These are phyloP conservation scores for Fagopyrum tataricum DNA, from an alignment of 148 eudicot genomes.

Conservation along the genomic window DNA sequence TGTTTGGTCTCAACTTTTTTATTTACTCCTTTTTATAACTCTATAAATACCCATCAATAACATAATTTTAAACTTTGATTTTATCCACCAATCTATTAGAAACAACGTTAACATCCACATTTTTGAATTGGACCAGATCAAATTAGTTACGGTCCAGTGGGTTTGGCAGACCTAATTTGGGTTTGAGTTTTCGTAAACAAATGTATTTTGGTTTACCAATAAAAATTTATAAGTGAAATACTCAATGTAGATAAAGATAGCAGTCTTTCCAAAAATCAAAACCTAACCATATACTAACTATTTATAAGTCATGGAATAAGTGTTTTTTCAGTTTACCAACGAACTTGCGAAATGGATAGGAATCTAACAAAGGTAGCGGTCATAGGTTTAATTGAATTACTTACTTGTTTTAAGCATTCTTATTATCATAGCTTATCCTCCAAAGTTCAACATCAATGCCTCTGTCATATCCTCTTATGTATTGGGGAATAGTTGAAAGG, in stretches of 20 bases:
- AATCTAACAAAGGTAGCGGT: background rate
- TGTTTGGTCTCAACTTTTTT: too few relatives aligned
- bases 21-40: too few relatives aligned
- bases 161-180: too few relatives aligned
- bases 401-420: background rate
- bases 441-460: slow-evolving; percentile 80
- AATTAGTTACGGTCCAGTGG: too few relatives aligned
- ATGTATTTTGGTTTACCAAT: too few relatives aligned
- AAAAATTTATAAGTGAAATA: too few relatives aligned
- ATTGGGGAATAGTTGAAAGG: slow-evolving; percentile 60
- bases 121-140: too few relatives aligned
- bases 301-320: background rate
- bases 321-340: background rate
- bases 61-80: too few relatives aligned
- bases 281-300: background rate
- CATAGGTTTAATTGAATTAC: background rate
- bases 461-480: slow-evolving; percentile 61
- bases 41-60: too few relatives aligned
- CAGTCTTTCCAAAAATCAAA: background rate
- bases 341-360: background rate
- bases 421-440: slow-evolving; percentile 49
- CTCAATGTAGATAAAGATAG: background rate
- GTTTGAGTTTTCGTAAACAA: too few relatives aligned
- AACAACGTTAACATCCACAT: too few relatives aligned
- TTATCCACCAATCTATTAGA: too few relatives aligned